Percentiles rank a stretch among this genome's conserved stretches.
phyloP scores from a whole-genome alignment of 441 rosid genomes.

The Eutrema salsugineum region DNA sequence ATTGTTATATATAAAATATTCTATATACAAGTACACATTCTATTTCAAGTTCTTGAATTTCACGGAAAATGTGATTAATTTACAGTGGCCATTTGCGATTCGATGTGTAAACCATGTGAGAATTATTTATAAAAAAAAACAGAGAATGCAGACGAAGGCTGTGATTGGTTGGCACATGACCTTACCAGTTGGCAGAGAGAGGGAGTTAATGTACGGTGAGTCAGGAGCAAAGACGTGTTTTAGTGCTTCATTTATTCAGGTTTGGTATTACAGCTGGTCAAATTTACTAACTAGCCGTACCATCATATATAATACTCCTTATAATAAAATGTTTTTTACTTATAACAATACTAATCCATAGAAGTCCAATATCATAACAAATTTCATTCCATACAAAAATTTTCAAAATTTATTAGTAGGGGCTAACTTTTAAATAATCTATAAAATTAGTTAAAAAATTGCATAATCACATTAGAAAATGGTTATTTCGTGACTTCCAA shows the following conservation, averaged over 20 bases:
- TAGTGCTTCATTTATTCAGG: constrained; percentile 21
- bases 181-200: constrained; percentile 19
- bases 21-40: background rate
- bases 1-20: background rate
- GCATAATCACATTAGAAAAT: background rate
- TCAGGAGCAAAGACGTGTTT: constrained; percentile 23
- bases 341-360: background rate
- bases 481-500: background rate
- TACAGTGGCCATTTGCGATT: background rate
- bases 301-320: background rate
- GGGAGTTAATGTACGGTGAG: background rate
- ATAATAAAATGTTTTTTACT: background rate
- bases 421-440: no score
- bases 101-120: background rate
- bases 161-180: constrained; percentile 29
- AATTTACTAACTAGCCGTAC: background rate
- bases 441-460: background rate
- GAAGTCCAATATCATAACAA: background rate
- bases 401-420: no score
- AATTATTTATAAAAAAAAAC: background rate
- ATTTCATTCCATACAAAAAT: no score
- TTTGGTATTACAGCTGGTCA: constrained; percentile 20
- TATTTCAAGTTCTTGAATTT: background rate
- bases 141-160: background rate
- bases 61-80: background rate